Evolutionary conservation across 352 stramenopile genomes (phyloP).

Genomic region (Globisporangium iwayamae): DNA sequence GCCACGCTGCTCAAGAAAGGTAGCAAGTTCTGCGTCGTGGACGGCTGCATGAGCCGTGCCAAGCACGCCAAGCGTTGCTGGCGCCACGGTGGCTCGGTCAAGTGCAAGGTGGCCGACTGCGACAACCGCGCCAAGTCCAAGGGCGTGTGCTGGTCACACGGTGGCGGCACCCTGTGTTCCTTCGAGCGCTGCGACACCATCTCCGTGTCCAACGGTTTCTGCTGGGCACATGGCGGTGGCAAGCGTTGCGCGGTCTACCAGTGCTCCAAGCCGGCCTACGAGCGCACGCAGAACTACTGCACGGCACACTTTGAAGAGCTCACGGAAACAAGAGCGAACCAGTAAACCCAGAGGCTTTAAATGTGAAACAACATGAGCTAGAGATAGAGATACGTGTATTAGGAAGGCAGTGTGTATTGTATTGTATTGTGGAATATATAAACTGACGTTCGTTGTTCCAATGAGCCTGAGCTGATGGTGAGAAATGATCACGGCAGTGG

Average conservation of each 20-base stretch:
- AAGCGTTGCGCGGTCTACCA: constrained; percentile 10
- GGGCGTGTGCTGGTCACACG: constrained; percentile 61
- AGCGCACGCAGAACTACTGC: constrained; percentile 46
- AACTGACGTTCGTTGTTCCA: too few species aligned
- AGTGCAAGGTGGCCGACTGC: constrained; percentile 52
- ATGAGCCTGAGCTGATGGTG: too few species aligned
- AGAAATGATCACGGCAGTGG: too few species aligned
- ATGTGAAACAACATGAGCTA: too few species aligned
- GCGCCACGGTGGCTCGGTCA: constrained; percentile 52
- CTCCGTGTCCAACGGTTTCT: constrained; percentile 51
- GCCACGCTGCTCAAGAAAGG: constrained; percentile 29
- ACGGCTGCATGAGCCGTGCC: constrained; percentile 46
- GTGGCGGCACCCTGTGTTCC: constrained; percentile 44
- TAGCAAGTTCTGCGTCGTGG: constrained; percentile 48
- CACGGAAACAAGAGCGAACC: too few species aligned
- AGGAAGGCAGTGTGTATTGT: too few species aligned
- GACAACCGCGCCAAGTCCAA: constrained; percentile 56
- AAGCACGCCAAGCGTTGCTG: constrained; percentile 49
- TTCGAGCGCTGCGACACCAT: constrained; percentile 37
- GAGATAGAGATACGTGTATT: too few species aligned
- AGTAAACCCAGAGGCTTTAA: too few species aligned
- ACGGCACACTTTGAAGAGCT: constrained; percentile 29
- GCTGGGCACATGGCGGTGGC: constrained; percentile 16
- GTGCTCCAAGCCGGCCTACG: constrained; percentile 39
- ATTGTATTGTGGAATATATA: too few species aligned